Conservation (phyloP, 768 basidiomycete species). For the Serendipita sp. region DNA sequence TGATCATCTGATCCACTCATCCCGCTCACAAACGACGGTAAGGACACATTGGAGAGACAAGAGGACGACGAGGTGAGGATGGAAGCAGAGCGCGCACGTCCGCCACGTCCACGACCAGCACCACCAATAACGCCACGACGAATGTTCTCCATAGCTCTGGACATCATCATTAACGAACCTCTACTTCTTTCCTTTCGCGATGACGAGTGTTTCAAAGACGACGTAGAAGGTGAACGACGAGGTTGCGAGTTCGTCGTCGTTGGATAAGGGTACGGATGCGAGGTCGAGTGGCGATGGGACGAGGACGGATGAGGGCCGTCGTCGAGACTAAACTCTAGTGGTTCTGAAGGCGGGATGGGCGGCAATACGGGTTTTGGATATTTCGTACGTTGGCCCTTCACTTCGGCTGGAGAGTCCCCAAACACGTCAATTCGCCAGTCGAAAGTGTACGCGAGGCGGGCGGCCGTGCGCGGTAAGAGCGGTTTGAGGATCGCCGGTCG, state of each 20-base stretch:
- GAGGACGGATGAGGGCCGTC: background rate
- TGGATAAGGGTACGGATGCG: background rate
- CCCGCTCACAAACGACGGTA: background rate
- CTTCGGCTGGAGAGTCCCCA: background rate
- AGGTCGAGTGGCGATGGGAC: background rate
- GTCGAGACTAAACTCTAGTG: background rate
- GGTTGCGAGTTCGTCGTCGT: background rate
- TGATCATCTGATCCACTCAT: background rate
- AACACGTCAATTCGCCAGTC: constrained; percentile 3
- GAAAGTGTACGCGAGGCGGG: background rate
- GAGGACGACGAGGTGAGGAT: background rate
- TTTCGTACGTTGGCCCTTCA: background rate
- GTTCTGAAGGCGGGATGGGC: background rate
- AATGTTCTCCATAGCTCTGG: background rate
- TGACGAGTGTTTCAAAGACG: background rate
- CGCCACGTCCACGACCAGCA: background rate
- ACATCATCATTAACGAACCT: background rate
- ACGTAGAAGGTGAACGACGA: background rate
- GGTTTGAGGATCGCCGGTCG: background rate
- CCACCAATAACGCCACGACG: background rate
- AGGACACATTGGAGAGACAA: background rate
- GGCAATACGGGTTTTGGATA: background rate
- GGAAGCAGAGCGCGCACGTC: background rate
- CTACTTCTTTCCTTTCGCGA: background rate
- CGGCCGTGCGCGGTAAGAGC: background rate